These are phyloP conservation scores for Rhodomyrtus psidioides DNA, from an alignment of 441 rosid species.

Conservation along the genomic window DNA sequence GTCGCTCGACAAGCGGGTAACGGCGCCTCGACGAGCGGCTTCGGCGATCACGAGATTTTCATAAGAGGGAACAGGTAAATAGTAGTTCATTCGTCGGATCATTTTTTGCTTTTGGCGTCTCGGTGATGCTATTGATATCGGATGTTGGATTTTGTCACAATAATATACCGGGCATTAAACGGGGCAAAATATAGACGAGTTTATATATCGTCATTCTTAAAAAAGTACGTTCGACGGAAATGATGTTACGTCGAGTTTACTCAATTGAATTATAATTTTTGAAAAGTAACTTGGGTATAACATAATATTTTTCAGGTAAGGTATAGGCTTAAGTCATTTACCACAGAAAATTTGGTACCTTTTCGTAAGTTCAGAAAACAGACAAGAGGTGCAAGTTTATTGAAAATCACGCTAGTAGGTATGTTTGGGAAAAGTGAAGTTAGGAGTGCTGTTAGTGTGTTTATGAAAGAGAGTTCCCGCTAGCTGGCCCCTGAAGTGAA, in stretches of 20 bases:
- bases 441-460: not conserved
- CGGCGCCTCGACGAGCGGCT: conserved; percentile 30
- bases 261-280: not conserved
- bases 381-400: not conserved
- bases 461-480: not conserved
- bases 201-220: not conserved
- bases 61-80: conserved; percentile 68
- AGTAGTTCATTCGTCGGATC: not conserved
- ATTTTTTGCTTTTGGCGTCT: not conserved
- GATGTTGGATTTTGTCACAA: not conserved
- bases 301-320: not conserved
- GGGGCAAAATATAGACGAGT: not conserved
- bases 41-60: conserved; percentile 82
- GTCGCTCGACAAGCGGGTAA: conserved; percentile 35
- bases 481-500: not conserved
- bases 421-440: not conserved
- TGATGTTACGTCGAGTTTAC: not conserved
- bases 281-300: not conserved
- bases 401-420: not conserved
- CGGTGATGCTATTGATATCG: not conserved
- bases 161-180: not conserved
- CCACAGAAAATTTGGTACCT: not conserved
- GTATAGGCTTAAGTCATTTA: not conserved
- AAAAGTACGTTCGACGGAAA: not conserved
- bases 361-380: not conserved